Percentiles rank a stretch among this genome's conserved stretches.
Evolutionary conservation across 306 rosid species (phyloP).

Genomic region (Glycine tomentella): DNA sequence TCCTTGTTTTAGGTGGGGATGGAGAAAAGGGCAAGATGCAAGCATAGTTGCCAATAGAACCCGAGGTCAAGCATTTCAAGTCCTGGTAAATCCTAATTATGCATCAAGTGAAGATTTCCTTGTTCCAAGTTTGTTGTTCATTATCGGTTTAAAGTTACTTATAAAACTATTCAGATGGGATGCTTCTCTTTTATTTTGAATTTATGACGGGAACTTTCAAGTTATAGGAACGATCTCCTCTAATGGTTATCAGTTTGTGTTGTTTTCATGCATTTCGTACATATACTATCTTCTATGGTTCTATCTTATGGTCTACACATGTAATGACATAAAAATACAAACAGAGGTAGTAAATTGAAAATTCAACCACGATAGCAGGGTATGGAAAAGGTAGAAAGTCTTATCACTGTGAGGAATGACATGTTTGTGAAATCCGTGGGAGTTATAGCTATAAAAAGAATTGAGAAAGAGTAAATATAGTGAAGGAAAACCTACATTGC

Average conservation of each 20-base stretch:
- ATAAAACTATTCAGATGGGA: slow-evolving; percentile 6
- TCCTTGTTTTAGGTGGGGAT: slow-evolving; percentile 70
- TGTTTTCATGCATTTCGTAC: slow-evolving; percentile 9
- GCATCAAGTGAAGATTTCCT: slow-evolving; percentile 56
- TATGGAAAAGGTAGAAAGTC: slow-evolving; percentile 29
- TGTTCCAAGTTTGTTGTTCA: not conserved
- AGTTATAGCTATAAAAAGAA: not conserved
- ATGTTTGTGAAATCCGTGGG: slow-evolving; percentile 2
- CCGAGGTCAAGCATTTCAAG: slow-evolving; percentile 68
- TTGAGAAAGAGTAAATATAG: not conserved
- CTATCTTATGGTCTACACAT: slow-evolving; percentile 8
- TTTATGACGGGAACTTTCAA: slow-evolving; percentile 18
- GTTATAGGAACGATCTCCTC: slow-evolving; percentile 3
- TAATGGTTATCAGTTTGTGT: slow-evolving; percentile 7
- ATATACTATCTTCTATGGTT: not conserved
- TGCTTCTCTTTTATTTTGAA: slow-evolving; percentile 31
- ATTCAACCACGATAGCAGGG: slow-evolving; percentile 4
- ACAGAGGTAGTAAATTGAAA: slow-evolving; percentile 27
- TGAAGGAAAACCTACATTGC: slow-evolving; percentile 16
- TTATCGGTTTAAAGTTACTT: slow-evolving; percentile 27
- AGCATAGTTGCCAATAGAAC: slow-evolving; percentile 57
- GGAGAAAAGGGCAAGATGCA: slow-evolving; percentile 65
- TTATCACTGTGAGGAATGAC: slow-evolving; percentile 17
- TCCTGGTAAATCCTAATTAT: slow-evolving; percentile 78
- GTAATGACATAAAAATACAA: not conserved